Conservation (phyloP, 306 rosid genomes). For the Vicia villosa region DNA sequence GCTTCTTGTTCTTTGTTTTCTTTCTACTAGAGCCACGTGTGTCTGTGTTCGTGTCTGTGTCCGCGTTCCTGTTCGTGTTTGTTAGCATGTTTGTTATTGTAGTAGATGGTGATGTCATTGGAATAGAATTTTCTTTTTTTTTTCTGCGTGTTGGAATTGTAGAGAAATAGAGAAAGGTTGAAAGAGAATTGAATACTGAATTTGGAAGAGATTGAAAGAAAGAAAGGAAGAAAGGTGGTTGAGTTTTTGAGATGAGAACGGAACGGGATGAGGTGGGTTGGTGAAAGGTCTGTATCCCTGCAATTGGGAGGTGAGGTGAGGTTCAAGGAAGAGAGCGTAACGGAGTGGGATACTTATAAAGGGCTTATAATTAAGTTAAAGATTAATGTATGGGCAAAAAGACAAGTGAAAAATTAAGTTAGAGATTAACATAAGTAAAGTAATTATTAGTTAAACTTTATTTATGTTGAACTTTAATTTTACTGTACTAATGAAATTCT, state of each 20-base stretch:
- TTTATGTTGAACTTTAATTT: too few species aligned
- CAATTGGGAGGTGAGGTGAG: constrained; percentile 28
- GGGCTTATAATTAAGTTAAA: background rate
- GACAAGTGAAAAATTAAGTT: too few species aligned
- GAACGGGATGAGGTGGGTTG: constrained; percentile 48
- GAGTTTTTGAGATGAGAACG: constrained; percentile 1
- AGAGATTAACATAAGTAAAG: too few species aligned
- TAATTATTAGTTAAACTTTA: too few species aligned
- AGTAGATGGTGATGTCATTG: constrained; percentile 48
- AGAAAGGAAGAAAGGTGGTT: background rate
- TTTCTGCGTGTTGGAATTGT: background rate
- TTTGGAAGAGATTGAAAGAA: background rate
- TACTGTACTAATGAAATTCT: too few species aligned
- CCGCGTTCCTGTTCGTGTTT: constrained; percentile 59
- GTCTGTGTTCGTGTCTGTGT: constrained; percentile 53
- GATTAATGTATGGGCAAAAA: too few species aligned
- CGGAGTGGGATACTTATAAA: constrained; percentile 52
- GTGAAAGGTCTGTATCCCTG: constrained; percentile 21
- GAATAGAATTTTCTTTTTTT: too few species aligned
- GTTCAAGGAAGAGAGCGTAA: constrained; percentile 43
- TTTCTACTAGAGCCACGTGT: constrained; percentile 58
- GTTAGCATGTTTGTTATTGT: constrained; percentile 53
- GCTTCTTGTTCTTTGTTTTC: constrained; percentile 58
- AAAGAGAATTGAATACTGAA: constrained; percentile 3
- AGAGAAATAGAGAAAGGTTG: constrained; percentile 5